Base-by-base conservation (phyloP, 2,329 filamentous ascomycete genomes). In the Neopestalotiopsis sp. region DNA sequence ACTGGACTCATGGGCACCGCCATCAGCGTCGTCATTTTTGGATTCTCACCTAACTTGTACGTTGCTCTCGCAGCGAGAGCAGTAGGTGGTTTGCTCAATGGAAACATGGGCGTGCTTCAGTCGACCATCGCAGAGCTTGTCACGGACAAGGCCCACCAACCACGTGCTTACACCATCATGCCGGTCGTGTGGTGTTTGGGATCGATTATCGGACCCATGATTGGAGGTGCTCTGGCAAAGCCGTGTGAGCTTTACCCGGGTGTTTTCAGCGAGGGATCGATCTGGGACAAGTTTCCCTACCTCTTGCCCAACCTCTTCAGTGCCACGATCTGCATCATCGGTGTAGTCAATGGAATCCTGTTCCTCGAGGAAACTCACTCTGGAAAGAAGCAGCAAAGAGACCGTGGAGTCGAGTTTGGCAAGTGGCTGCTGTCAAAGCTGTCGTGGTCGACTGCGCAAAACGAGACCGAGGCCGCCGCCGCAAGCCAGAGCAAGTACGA, bases 131-230 rank as follows among this genome's bases (percentile, higher is more conserved):
- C 94, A 20, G 96, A 99, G 80, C 87, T 99, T 70, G 92, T 98
- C 32, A 97, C 94, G 4, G 91, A 93, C 70, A 97, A 97, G 82
- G 92, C 95, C 80, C 94, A 98, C 79, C 95, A 98, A 80, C 92
- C 95, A 74, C 93, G 94, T 75, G 96, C 95, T 64, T 99, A 97
- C 82, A 94, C 95, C 13, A 95, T 98, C 74, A 98, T 99, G 94
- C 96, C 96, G 6, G 94, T 97, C 78, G 94, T 98, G 32, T 99
- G 96, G 96, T 98, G 95, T 78, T 87, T 99, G 77, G 96, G 96
- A 75, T 97, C 95, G 34, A 97, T 98, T 75, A 86, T 98, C 74
- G 96, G 96, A 42, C 95, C 95, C 62, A 92, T 93, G 78, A 92
- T 98, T 77, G 96, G 96, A 76, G 96, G 96, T 75, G 90, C 94